Evolutionary conservation across 257 asterid species (phyloP).

Genomic region (Solanum dulcamara): DNA sequence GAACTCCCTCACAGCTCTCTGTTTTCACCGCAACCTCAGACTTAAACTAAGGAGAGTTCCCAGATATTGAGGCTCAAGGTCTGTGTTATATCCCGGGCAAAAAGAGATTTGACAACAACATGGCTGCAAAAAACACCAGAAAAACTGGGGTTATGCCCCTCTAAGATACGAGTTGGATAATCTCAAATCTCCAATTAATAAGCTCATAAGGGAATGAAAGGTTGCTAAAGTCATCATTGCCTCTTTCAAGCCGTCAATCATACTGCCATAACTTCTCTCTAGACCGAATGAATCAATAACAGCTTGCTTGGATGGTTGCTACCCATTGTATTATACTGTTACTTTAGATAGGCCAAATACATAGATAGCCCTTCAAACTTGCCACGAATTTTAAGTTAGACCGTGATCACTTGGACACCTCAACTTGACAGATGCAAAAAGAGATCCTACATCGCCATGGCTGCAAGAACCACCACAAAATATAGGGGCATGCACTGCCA

Average conservation of each 20-base stretch:
- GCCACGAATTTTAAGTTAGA: background rate
- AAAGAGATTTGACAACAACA: background rate
- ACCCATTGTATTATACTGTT: background rate
- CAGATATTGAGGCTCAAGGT: slow-evolving; percentile 11
- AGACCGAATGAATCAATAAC: background rate
- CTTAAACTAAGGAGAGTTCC: background rate
- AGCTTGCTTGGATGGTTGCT: background rate
- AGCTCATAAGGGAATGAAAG: background rate
- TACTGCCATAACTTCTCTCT: background rate
- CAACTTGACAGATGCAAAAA: background rate
- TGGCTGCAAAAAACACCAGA: slow-evolving; percentile 9
- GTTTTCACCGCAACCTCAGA: background rate
- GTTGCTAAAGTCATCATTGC: background rate
- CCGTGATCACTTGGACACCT: background rate
- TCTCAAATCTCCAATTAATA: background rate
- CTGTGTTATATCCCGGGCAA: background rate
- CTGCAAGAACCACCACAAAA: slow-evolving; percentile 11
- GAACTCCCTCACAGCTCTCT: slow-evolving; percentile 5
- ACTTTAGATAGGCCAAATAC: background rate
- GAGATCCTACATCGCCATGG: background rate
- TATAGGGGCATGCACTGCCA: slow-evolving; percentile 7
- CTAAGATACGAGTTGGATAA: slow-evolving; percentile 9
- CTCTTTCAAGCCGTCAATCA: background rate
- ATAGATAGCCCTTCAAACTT: background rate
- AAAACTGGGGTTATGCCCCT: slow-evolving; percentile 7